A percentile compares a stretch with the other conserved stretches of the same genome.
These are phyloP conservation scores for Lentinus brumalis DNA, from an alignment of 768 basidiomycete species.

Conservation along the genomic window DNA sequence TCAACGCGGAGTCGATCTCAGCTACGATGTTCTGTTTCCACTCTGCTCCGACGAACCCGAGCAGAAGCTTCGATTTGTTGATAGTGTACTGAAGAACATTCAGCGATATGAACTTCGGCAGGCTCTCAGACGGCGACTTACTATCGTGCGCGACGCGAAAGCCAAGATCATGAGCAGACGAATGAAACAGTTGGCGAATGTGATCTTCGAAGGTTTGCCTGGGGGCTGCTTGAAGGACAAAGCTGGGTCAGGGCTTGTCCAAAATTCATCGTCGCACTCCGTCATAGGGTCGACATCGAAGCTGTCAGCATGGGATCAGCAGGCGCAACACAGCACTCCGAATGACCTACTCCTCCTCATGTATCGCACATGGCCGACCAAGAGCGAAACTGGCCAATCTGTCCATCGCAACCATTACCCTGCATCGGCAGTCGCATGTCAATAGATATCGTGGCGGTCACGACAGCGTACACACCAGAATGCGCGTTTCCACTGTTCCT, in stretches of 20 bases:
- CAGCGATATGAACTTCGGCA: background rate
- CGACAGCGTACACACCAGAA: conserved; percentile 42
- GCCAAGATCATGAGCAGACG: conserved; percentile 63
- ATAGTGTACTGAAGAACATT: conserved; percentile 41
- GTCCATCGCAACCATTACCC: conserved; percentile 49
- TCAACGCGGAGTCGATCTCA: conserved; percentile 61
- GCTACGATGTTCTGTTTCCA: conserved; percentile 57
- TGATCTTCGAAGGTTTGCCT: conserved; percentile 53
- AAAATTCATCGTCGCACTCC: conserved; percentile 80
- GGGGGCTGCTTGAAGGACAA: conserved; percentile 63
- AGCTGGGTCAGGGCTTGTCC: conserved; percentile 56
- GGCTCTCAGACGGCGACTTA: background rate
- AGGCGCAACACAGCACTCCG: background rate
- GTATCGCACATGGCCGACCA: conserved; percentile 65
- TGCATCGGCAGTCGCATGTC: conserved; percentile 16
- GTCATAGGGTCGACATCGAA: conserved; percentile 60
- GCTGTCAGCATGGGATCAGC: conserved; percentile 34
- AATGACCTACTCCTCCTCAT: conserved; percentile 67
- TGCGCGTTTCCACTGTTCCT: conserved; percentile 51
- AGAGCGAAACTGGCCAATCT: conserved; percentile 44
- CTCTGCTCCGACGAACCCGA: conserved; percentile 36
- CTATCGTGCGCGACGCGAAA: conserved; percentile 51
- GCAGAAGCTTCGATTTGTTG: conserved; percentile 40
- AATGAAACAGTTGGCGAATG: conserved; percentile 58
- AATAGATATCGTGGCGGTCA: conserved; percentile 18